Conservation (phyloP, 73 alveolate genomes). For the Paramecium caudatum region DNA sequence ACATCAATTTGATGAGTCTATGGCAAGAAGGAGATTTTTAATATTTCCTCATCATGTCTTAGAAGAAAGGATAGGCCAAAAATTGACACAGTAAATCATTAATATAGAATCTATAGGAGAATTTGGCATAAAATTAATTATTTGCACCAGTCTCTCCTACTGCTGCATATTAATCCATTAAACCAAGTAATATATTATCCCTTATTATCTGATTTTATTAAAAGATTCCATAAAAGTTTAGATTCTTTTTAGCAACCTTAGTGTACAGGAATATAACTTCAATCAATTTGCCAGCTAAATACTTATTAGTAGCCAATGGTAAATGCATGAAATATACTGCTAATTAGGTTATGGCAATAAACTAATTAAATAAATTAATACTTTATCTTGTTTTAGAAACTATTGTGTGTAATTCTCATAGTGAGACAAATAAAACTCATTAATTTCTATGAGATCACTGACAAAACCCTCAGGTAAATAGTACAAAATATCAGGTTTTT, state of each 20-base stretch:
- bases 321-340: conserved; percentile 15
- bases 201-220: neutral
- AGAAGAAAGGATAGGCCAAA: neutral
- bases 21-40: neutral
- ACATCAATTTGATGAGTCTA: conserved; percentile 3
- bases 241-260: conserved; percentile 6
- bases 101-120: conserved; percentile 28
- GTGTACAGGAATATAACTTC: neutral
- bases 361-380: neutral
- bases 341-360: neutral
- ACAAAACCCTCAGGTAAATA: conserved; percentile 35
- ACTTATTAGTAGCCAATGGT: conserved; percentile 43
- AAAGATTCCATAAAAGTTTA: neutral
- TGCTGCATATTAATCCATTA: neutral
- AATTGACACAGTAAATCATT: conserved; percentile 11
- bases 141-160: conserved; percentile 65
- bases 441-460: neutral
- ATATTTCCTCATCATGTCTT: neutral
- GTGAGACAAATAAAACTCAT: neutral
- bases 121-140: conserved; percentile 35
- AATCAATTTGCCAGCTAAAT: conserved; percentile 38
- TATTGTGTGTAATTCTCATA: neutral
- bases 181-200: conserved; percentile 23
- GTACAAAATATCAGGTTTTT: neutral
- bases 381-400: neutral